Evolutionary conservation across 2,329 filamentous ascomycete genomes (phyloP), one percentile per base, ranked within the genome.

Genomic region (Pleomassaria siparia): DNA sequence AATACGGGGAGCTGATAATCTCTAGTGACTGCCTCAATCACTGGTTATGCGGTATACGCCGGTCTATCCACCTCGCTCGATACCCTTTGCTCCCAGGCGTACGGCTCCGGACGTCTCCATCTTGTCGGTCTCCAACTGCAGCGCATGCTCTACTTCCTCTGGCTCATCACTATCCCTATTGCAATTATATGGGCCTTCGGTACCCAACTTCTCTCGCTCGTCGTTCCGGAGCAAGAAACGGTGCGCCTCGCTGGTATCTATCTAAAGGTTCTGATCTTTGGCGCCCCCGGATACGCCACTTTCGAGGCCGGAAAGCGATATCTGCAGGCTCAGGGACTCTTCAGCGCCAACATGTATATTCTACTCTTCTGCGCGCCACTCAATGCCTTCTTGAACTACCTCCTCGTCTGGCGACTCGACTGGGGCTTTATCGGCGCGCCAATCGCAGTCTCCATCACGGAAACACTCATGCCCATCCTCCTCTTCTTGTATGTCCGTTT

Each of bases 41-140:
- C 75, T 2, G 75, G 75, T 1, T 77, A 76, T 49, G 69, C 74
- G 1, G 71, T 76, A 12, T 77, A 75, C 43, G 74, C 76, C 56
- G 75, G 91, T n/a, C 79, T 97, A 12, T 87, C 91, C 1, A 97
- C 92, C 4, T 89, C 87, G 54, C 77, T 97, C 29, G 92, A 97
- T 71, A 97, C 92, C 0, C 83, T 97, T 2, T 96, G 92, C 69
- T 84, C 92, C 0, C 92, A 97, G 71, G 92, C 94, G 0, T 97
- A 95, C 66, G 92, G 94, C 2, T 95, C 89, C 0, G 92, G 92
- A 0, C 88, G 87, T 67, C 95, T 88, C 66, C 88, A 91, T 58
- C 81, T 97, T 4, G 92, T 97, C 49, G 92, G 89, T 1, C 70
- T 94, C 45, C 89, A 94, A 61, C 80, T 89, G 53, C 88, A 94